Evolutionary conservation across 169 alveolate genomes (phyloP).

Genomic region (Cryptosporidium canis): DNA sequence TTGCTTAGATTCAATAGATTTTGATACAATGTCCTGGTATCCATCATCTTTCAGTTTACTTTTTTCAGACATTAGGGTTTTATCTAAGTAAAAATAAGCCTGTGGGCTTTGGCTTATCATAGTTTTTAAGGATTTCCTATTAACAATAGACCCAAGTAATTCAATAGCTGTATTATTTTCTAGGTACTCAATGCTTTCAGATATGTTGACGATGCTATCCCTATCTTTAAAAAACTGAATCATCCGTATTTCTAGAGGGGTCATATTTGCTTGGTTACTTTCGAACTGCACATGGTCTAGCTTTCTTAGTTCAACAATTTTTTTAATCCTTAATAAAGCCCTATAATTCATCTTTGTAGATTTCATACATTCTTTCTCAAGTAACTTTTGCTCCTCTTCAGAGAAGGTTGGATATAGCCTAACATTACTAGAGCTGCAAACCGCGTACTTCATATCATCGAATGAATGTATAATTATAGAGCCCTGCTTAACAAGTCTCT

Average conservation of each 20-base stretch:
- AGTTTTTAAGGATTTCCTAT: conserved; percentile 56
- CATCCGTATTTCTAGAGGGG: conserved; percentile 42
- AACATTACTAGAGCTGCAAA: conserved; percentile 49
- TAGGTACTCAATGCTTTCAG: conserved; percentile 35
- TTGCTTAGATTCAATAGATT: conserved; percentile 14
- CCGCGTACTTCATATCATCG: conserved; percentile 71
- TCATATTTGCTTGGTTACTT: conserved; percentile 2
- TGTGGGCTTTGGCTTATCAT: conserved; percentile 71
- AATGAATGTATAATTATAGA: conserved; percentile 36
- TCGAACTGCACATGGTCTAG: conserved; percentile 34
- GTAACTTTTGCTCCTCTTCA: conserved; percentile 46
- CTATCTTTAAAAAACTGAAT: conserved; percentile 31
- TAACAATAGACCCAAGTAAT: conserved; percentile 40
- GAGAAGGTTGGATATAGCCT: conserved; percentile 29
- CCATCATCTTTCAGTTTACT: neutral
- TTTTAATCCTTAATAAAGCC: conserved; percentile 48
- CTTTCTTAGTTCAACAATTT: conserved; percentile 55
- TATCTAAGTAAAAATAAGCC: conserved; percentile 30
- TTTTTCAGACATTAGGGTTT: neutral
- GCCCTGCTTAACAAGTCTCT: conserved; percentile 13
- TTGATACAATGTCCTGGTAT: neutral
- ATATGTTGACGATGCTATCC: conserved; percentile 5
- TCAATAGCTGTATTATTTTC: conserved; percentile 57
- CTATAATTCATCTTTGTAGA: conserved; percentile 49
- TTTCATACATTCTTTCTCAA: conserved; percentile 49